Percentiles rank a stretch among this genome's conserved stretches.
Evolutionary conservation across 2,329 filamentous ascomycete genomes (phyloP).

Genomic region (Fusarium temperatum): DNA sequence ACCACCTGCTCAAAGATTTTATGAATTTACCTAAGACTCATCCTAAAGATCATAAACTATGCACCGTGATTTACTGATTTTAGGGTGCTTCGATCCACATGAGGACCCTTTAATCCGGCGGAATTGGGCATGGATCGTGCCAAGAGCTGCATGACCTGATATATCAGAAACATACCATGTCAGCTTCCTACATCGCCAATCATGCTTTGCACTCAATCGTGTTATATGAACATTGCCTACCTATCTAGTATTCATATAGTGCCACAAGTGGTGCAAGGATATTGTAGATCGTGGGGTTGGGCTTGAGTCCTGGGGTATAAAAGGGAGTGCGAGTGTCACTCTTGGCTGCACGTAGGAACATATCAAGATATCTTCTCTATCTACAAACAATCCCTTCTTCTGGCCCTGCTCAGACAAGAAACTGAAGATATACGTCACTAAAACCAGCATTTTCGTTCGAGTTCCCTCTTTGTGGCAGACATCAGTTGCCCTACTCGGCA

Average conservation of each 20-base stretch:
- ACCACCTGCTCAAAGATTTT: neutral
- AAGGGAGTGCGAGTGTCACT: neutral
- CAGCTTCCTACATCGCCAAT: neutral
- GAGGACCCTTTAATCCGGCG: neutral
- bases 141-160: constrained; percentile 26
- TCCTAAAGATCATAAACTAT: constrained; percentile 1
- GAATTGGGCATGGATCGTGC: constrained; percentile 18
- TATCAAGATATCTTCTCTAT: neutral
- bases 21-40: neutral
- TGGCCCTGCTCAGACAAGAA: too few relatives aligned
- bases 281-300: constrained; percentile 3
- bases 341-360: neutral
- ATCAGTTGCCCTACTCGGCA: neutral
- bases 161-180: constrained; percentile 15
- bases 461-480: neutral
- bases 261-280: constrained; percentile 9
- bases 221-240: neutral
- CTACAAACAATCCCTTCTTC: neutral
- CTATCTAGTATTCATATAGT: neutral
- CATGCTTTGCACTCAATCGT: neutral
- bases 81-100: neutral
- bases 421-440: neutral
- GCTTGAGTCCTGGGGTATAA: constrained; percentile 8
- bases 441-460: neutral
- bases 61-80: neutral